A percentile compares a stretch with the other conserved stretches of the same genome.
These are phyloP conservation scores for Mycena sp. DNA, from an alignment of 1,284 basidiomycete genomes.

Conservation along the genomic window DNA sequence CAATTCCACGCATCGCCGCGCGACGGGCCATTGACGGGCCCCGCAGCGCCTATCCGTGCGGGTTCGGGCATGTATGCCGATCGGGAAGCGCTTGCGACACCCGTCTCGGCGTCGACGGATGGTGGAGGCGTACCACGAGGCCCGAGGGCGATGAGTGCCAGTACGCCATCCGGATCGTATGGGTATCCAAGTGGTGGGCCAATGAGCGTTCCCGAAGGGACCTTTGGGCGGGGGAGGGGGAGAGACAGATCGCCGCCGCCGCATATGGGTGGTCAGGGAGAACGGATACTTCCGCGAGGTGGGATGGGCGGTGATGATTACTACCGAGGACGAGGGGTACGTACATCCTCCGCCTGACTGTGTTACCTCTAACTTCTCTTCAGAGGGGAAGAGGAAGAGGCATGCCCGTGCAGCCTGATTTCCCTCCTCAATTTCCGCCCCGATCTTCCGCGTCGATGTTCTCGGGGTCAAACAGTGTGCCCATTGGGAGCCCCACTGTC, in stretches of 20 bases:
- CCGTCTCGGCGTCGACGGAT: constrained; percentile 6
- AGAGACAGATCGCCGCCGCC: constrained; percentile 20
- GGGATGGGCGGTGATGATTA: constrained; percentile 1
- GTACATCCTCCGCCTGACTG: background rate
- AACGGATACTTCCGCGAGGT: constrained; percentile 1
- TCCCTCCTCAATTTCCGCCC: background rate
- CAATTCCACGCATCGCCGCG: background rate
- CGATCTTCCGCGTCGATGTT: background rate
- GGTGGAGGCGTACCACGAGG: constrained; percentile 19
- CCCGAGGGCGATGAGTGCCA: constrained; percentile 25
- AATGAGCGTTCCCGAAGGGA: background rate
- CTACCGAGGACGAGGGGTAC: constrained; percentile 19
- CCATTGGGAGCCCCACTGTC: constrained; percentile 7
- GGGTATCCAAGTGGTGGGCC: constrained; percentile 3
- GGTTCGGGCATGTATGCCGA: constrained; percentile 27
- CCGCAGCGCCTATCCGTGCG: constrained; percentile 10
- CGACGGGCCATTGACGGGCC: background rate
- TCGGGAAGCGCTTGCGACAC: constrained; percentile 7
- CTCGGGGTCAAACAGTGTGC: constrained; percentile 13
- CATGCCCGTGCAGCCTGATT: too few relatives aligned
- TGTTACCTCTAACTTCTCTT: background rate
- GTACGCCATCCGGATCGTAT: constrained; percentile 4
- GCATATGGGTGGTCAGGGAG: constrained; percentile 11
- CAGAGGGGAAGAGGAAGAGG: constrained; percentile 5
- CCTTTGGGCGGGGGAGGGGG: too few relatives aligned